Conservation (phyloP, 495 filamentous ascomycete genomes). For the Aspergillus indologenus region DNA sequence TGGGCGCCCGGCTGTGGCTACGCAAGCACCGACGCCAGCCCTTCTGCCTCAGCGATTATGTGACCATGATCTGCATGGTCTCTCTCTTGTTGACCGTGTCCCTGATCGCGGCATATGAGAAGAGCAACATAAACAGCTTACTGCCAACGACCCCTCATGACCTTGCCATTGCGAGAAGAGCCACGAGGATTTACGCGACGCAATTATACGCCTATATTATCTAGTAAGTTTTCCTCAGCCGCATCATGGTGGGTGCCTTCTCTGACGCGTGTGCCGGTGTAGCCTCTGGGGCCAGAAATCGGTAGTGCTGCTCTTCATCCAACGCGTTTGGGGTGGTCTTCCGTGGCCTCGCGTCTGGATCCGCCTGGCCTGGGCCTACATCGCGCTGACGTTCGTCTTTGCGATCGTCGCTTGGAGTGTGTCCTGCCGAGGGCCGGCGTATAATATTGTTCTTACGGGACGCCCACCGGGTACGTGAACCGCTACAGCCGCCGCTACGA, state of each 20-base stretch:
- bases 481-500: too few species aligned
- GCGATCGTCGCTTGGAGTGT: neutral
- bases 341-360: neutral
- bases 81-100: neutral
- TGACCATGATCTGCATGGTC: slow-evolving; percentile 12
- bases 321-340: neutral
- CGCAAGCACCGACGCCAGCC: slow-evolving; percentile 10
- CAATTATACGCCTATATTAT: neutral
- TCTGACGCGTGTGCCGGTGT: neutral
- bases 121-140: too few species aligned
- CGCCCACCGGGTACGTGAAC: too few species aligned
- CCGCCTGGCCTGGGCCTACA: neutral
- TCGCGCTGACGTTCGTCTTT: neutral
- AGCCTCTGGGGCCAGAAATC: neutral
- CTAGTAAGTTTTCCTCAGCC: neutral
- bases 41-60: slow-evolving; percentile 15
- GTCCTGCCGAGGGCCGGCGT: neutral
- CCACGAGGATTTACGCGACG: too few species aligned
- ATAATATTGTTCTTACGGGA: neutral
- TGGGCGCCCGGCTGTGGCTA: slow-evolving; percentile 11
- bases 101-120: too few species aligned
- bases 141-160: too few species aligned
- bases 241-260: too few species aligned
- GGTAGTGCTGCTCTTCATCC: neutral
- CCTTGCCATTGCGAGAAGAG: too few species aligned